Percentiles rank a stretch among this genome's conserved stretches.
Evolutionary conservation across 176 grass and related monocot species (phyloP).

Genomic region (Eleusine indica): DNA sequence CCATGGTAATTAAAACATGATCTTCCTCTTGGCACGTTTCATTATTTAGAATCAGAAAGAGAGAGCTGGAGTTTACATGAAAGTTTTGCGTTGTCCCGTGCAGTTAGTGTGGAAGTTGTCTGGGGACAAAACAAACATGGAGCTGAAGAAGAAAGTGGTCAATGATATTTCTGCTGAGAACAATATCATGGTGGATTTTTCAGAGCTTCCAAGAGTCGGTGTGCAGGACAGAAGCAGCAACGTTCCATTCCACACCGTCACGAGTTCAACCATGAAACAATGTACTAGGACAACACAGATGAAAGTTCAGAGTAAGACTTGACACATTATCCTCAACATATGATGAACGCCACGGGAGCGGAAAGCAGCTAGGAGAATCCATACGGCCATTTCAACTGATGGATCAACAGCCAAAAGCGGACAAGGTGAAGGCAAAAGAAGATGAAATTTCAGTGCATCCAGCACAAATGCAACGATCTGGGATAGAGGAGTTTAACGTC

Average conservation of each 20-base stretch:
- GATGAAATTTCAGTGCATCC: background rate
- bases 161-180: conserved; percentile 43
- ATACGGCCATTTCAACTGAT: background rate
- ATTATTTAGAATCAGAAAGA: background rate
- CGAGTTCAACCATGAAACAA: conserved; percentile 10
- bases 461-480: conserved; percentile 21
- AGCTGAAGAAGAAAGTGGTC: conserved; percentile 46
- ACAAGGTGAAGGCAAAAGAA: conserved; percentile 30
- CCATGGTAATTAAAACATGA: conserved; percentile 21
- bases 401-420: background rate
- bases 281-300: background rate
- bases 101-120: conserved; percentile 57
- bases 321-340: background rate
- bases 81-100: background rate
- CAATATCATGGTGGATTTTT: conserved; percentile 34
- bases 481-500: background rate
- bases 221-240: background rate
- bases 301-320: conserved; percentile 30
- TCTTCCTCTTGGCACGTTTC: background rate
- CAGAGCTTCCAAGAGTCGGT: background rate
- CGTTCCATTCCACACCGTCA: background rate
- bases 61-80: background rate
- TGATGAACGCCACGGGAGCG: background rate
- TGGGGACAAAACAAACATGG: conserved; percentile 26
- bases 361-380: background rate